Evolutionary conservation across 2,329 filamentous ascomycete genomes (phyloP), one percentile per base, ranked within the genome.

Genomic region (Tetracladium maxilliforme): DNA sequence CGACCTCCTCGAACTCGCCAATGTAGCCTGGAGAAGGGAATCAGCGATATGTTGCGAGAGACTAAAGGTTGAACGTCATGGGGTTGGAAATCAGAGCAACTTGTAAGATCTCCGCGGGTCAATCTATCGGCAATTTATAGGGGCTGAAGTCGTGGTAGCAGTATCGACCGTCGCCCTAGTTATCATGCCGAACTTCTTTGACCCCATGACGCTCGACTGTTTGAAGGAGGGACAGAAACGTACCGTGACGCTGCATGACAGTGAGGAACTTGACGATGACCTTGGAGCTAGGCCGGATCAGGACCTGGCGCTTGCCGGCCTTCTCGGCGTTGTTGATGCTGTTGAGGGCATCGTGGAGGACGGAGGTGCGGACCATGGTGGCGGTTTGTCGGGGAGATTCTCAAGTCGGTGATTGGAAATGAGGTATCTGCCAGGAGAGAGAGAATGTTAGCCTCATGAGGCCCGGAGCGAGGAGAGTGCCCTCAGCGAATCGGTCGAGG

Each of bases 311-410:
- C 80, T 95, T 95, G 68, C 90, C 90, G 48, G 81, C 70, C 80
- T 98, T 95, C 76, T 98, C 92, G 71, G 90, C 90, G 64, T 98
- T 98, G 84, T 98, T 98, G 79, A 98, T 95, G 70, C 75, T 70
- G 61, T 93, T 93, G 52, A 94, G 80, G 57, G 82, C 84, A 78
- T 98, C 90, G 74, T 95, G 92, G 63, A 98, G 86, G 54, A 95
- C 90, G 59, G 84, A 93, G 52, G 90, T 95, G 70, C 82, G 84
- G 64, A 94, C 86, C 87, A 98, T 98, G 57, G 80, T 94, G 73
- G 56, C 74, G 72, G 69, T 45, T n/a, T n/a, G n/a, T n/a, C n/a
- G n/a, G 43, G 51, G 69, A 82, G 77, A 83, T 83, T 83, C 76
- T 84, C 76, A 78, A 67, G 67, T 79, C 75, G 61, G 46, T 35